Evolutionary conservation across 805 yeast species (phyloP), one percentile per base, ranked within the genome.

Genomic region (Suhomyces xylopsoci): DNA sequence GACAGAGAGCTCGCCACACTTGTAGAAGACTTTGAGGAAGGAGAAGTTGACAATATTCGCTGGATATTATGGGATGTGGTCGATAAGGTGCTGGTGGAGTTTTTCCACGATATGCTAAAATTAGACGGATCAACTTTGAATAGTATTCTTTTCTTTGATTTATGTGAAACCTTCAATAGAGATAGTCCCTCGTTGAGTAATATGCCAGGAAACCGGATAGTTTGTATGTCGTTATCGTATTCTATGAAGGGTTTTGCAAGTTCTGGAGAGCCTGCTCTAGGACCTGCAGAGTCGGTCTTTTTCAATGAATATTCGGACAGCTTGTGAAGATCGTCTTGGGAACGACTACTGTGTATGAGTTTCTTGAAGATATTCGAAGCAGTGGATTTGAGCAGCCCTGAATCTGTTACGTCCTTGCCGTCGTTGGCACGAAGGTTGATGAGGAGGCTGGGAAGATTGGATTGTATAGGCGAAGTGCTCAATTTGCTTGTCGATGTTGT

Each of bases 161-260:
- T 82, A 51, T 83, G 86, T 2, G 96, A 88, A 17, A 90, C 81
- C 58, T 90, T 79, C 26, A 87, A 65, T 55, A 90, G 69, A 2
- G 84, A 79, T 14, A 88, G 62, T 0, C 96, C 96, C 3, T 73
- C 76, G 8, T 76, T 69, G 5, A 83, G 63, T n/a, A 78, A 68
- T 3, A 76, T 76, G 0, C 80, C 74, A 0, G 87, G 80, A 10
- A 76, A 67, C 62, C 63, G 38, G 6, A 53, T 43, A 7, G 45
- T 24, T 12, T 20, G 45, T 42, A 28, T 8, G 22, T 45, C 38
- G 15, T 25, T 38, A 8, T 38, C 24, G 17, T 26, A 26, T 26
- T 26, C 28, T 26, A 28, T 28, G n/a, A 12, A 10, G 6, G n/a
- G 32, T 5, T 12, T 28, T 9, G 12, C 32, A 28, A 28, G 36